Evolutionary conservation across 257 asterid genomes (phyloP).

Genomic region (Rubia yunnanensis): DNA sequence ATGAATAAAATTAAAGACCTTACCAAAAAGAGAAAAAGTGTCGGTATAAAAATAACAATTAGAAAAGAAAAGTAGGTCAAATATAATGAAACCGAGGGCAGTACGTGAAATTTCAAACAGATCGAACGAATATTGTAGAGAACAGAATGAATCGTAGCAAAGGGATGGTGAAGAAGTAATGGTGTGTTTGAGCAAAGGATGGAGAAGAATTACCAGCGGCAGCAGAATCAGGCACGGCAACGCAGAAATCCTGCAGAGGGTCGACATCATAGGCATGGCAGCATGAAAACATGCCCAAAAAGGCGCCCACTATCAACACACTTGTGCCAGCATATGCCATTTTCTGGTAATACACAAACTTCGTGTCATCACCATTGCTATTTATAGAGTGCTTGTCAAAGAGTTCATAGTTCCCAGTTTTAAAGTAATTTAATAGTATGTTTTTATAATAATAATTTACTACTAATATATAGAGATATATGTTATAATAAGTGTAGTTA

Average conservation of each 20-base stretch:
- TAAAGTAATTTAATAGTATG: no score
- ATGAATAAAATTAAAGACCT: no score
- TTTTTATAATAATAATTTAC: no score
- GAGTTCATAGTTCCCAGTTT: no score
- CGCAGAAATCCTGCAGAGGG: constrained; percentile 31
- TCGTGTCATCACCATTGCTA: not conserved
- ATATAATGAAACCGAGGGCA: no score
- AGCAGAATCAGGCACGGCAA: constrained; percentile 19
- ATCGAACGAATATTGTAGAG: not conserved
- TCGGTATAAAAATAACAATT: no score
- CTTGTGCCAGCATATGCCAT: not conserved
- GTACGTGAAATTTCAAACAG: no score
- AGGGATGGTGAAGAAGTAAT: not conserved
- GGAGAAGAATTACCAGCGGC: constrained; percentile 7
- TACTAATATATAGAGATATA: no score
- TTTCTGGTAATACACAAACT: not conserved
- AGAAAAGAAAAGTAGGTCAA: no score
- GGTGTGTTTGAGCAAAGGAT: no score
- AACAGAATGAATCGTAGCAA: not conserved
- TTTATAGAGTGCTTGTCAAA: not conserved
- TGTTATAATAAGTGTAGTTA: no score
- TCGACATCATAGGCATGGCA: constrained; percentile 20
- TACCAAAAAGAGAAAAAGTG: no score
- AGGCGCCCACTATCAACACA: not conserved
- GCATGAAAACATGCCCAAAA: not conserved